phyloP scores from a whole-genome alignment of 306 rosid species.

The Cicer yamashitae region DNA sequence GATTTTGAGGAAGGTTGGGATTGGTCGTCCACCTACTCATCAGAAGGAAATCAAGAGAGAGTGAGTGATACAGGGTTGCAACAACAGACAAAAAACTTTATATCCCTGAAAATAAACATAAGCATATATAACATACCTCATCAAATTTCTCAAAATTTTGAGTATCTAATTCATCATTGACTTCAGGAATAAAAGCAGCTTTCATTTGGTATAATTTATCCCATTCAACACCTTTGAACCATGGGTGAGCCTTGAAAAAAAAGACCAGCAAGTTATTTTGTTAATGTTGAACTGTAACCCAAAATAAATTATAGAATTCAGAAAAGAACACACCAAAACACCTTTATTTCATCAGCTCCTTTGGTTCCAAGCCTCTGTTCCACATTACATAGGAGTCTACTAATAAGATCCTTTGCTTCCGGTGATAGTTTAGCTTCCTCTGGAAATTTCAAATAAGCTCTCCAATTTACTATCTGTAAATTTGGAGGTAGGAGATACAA shows the following conservation, averaged over 20 bases:
- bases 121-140: conserved; percentile 62
- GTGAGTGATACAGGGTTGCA: conserved; percentile 41
- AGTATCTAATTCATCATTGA: conserved; percentile 94
- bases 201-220: conserved; percentile 85
- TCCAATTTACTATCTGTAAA: conserved; percentile 97
- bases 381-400: conserved; percentile 91
- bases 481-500: conserved; percentile 35
- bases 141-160: conserved; percentile 99
- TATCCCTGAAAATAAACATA: conserved; percentile 28
- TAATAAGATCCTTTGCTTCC: conserved; percentile 90
- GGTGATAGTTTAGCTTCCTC: conserved; percentile 94
- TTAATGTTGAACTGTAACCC: conserved; percentile 43
- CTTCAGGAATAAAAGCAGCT: conserved; percentile 99
- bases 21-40: conserved; percentile 70
- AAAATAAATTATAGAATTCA: conserved; percentile 45
- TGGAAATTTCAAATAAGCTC: conserved; percentile 92
- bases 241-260: conserved; percentile 83
- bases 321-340: conserved; percentile 78
- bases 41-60: conserved; percentile 39
- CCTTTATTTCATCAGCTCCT: conserved; percentile 99
- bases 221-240: conserved; percentile 96
- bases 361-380: conserved; percentile 96
- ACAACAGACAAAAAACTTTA: conserved; percentile 35
- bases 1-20: conserved; percentile 79
- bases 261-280: conserved; percentile 43